Evolutionary conservation across 1,139 yeast species (phyloP), one percentile per base, ranked within the genome.

Genomic region (Taiozyma onychis): DNA sequence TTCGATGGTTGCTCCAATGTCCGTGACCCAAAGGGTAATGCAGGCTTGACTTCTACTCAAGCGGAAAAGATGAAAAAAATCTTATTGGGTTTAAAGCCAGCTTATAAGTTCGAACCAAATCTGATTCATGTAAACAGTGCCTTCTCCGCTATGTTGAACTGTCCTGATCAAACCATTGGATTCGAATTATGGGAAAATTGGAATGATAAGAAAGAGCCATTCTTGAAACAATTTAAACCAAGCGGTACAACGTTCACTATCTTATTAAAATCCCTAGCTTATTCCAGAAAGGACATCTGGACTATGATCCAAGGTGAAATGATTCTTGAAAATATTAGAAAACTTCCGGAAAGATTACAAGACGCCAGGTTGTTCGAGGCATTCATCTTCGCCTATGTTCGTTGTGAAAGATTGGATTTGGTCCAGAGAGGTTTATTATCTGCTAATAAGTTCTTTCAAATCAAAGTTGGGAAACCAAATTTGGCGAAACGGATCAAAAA

Each of bases 1-100:
- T 81, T 84, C 54, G 72, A 76, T 51, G 89, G 88, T 0, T 68
- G 83, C 44, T 73, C 85, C 3, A 73, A 76, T 47, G 62, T 62
- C 10, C 44, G 55, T 6, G 50, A 47, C 3, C 43, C 49, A 26
- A 48, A 52, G 10, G 48, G 43, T 11, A 48, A 39, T 14, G 46
- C 51, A 9, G 61, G 59, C 8, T 50, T 68, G 10, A 59, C 70
- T 8, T 42, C 44, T 1, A 54, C 54, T 14, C 69, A 64, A 42
- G 61, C 62, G 18, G 60, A 59, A 18, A 61, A 54, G 39, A 44
- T 68, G 3, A 48, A 53, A 44, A 56, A 56, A 18, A 55, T 69
- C 5, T 55, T 60, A 1, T 13, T 54, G 7, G 50, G 50, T 3
- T 32, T 55, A 41, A 51, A 49, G n/a, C 37, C 45, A 9, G 43